Evolutionary conservation across 345 rosid genomes (phyloP).

Genomic region (Moringa oleifera): DNA sequence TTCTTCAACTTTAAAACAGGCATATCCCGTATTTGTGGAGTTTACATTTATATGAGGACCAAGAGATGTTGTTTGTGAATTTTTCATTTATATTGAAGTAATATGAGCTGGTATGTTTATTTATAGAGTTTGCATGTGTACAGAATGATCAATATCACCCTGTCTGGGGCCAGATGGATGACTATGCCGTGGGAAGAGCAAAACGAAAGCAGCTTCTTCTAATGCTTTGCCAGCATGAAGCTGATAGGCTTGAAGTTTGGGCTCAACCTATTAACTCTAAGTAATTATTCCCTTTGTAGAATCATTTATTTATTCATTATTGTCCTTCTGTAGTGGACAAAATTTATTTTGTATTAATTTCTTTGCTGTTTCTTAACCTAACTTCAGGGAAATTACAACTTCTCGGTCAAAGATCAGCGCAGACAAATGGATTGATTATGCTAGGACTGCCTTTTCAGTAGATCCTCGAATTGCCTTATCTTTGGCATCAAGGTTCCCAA

Average conservation of each 20-base stretch:
- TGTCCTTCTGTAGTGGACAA: neutral
- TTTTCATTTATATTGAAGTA: conserved; percentile 2
- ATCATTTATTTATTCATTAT: neutral
- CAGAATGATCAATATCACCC: conserved; percentile 80
- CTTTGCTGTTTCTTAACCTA: conserved; percentile 15
- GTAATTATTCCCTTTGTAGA: conserved; percentile 36
- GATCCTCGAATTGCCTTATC: conserved; percentile 87
- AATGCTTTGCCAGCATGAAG: conserved; percentile 96
- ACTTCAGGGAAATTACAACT: conserved; percentile 55
- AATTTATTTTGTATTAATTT: neutral
- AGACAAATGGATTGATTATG: conserved; percentile 86
- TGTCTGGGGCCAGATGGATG: conserved; percentile 97
- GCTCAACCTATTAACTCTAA: conserved; percentile 85
- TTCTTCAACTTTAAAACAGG: neutral
- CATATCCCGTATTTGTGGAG: neutral
- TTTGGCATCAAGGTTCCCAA: conserved; percentile 76
- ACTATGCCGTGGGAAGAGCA: conserved; percentile 69
- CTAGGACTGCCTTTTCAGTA: conserved; percentile 80
- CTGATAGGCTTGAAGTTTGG: conserved; percentile 99
- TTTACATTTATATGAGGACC: too few relatives aligned
- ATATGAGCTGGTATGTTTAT: conserved; percentile 10
- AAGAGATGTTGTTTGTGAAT: neutral
- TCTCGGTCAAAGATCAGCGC: conserved; percentile 64
- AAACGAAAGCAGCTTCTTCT: conserved; percentile 87
- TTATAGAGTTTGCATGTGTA: conserved; percentile 19